phyloP scores from a whole-genome alignment of 495 filamentous ascomycete species.

The Letharia columbiana region DNA sequence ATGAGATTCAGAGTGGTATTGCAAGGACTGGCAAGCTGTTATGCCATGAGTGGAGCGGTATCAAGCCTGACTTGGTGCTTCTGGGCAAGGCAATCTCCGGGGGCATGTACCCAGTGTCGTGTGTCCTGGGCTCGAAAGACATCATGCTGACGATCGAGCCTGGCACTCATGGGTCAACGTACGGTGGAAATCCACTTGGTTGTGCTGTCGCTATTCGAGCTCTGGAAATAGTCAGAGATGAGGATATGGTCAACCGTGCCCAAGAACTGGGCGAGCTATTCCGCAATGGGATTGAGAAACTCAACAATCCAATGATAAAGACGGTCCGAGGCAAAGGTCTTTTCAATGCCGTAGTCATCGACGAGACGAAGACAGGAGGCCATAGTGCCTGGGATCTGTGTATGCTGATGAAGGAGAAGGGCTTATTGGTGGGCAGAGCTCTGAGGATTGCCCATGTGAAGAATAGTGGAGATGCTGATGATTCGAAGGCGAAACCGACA shows the following conservation, averaged over 20 bases:
- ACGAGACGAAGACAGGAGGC: slow-evolving; percentile 76
- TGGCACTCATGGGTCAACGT: slow-evolving; percentile 93
- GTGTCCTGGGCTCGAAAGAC: slow-evolving; percentile 79
- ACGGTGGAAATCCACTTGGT: slow-evolving; percentile 94
- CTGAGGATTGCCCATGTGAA: slow-evolving; percentile 37
- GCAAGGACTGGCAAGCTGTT: slow-evolving; percentile 88
- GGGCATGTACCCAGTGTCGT: slow-evolving; percentile 97
- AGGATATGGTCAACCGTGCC: slow-evolving; percentile 74
- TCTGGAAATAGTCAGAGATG: slow-evolving; percentile 88
- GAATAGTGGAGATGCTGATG: slow-evolving; percentile 30
- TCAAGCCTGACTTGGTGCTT: slow-evolving; percentile 91
- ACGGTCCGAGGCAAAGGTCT: slow-evolving; percentile 85
- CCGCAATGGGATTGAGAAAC: slow-evolving; percentile 59
- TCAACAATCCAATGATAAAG: slow-evolving; percentile 73
- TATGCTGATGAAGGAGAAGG: slow-evolving; percentile 91
- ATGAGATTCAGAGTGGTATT: slow-evolving; percentile 98
- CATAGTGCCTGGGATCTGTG: slow-evolving; percentile 96
- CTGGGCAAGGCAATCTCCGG: slow-evolving; percentile 96
- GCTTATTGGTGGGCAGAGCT: slow-evolving; percentile 65
- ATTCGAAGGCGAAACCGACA: slow-evolving; percentile 83
- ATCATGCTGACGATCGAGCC: slow-evolving; percentile 97
- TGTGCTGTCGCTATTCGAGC: slow-evolving; percentile 94
- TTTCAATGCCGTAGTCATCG: slow-evolving; percentile 93
- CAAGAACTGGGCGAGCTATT: slow-evolving; percentile 77
- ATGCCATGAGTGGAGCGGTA: slow-evolving; percentile 86